Base-by-base conservation (phyloP, 2,329 filamentous ascomycete genomes). In the Monilinia fructicola region DNA sequence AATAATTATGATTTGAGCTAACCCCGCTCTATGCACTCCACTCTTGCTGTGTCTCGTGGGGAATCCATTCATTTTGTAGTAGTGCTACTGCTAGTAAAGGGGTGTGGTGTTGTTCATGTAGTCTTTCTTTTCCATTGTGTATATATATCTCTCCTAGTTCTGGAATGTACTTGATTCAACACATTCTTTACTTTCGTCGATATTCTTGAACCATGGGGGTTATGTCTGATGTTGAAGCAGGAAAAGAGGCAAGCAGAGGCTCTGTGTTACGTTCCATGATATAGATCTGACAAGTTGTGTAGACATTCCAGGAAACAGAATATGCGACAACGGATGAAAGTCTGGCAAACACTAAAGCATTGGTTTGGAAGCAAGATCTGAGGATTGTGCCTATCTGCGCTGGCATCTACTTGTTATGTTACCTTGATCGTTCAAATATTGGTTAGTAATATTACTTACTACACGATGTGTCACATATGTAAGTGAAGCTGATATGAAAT, bases 361-460 rank as follows among this genome's bases (percentile, higher is more conserved):
- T 86, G 9, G 69, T 86, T 31, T 78, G 82, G 77, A 87, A 85
- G 71, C 86, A 89, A 72, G 88, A 90, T 74, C 67, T 84, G 23
- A 81, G 84, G 65, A 88, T 90, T 66, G 78, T 90, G 18, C 87
- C 88, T 1, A 77, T 90, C 18, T 85, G 81, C n/a, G 84, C 85
- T 9, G 78, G 76, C 63, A 88, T 90, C 61, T 91, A 89, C 75
- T 81, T 90, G 55, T 81, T 90, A 28, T 88, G 85, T 76, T 90
- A 88, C 74, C 82, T 90, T 31, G 88, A 90, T 76, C 81, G 86
- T 54, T 84, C 85, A 65, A 91, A 90, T 76, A 90, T 91, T 67
- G 87, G 87, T 80, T 67, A 56, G 71, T 54, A 23, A 48, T 2
- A 61, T 31, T 21, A 38, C 56, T 46, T 40, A 38, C 56, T 46